Evolutionary conservation across 1,139 yeast species (phyloP), one percentile per base, ranked within the genome.

Genomic region (Candida frijolesensis): DNA sequence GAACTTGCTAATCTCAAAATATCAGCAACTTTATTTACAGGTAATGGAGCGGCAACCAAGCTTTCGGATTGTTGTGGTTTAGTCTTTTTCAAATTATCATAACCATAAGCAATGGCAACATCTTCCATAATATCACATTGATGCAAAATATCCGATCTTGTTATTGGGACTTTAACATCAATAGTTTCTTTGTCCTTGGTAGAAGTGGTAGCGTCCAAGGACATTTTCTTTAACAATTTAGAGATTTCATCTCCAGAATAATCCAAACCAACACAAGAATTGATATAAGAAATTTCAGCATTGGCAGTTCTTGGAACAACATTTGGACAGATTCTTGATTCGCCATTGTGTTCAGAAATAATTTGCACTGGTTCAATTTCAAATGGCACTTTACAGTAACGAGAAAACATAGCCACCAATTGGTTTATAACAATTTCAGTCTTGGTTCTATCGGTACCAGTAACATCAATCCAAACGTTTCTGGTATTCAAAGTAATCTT

Each of bases 101-200:
- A 95, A 53, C 99, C 99, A 67, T 91, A 95, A 34, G 91, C 96
- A 66, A 95, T 87, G 48, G 97, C 99, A 45, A 92, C 97, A 70
- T 95, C 99, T 72, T 95, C 99, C 96, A 95, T 89, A 60, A 95
- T 87, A 71, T 95, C 99, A 79, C 99, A 94, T 70, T 91, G 96
- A 71, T 95, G 99, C 64, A 95, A 80, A 56, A 95, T 83, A 70
- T 95, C 99, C 9, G 98, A 85, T 75, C 99, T 86, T 44, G 99
- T 94, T 61, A 90, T 85, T 58, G 99, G 99, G 54, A 94, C 82
- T 44, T 74, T 67, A 50, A 94, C 96, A 51, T 87, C 85, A 51
- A 92, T 65, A 40, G 81, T 58, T 57, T 84, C 79, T 18, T 74
- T 61, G 57, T 83, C 80, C 4, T 67, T 62, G 5, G 71, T 54